Percentiles rank a stretch among this genome's conserved stretches.
Evolutionary conservation across 495 filamentous ascomycete species (phyloP).

Genomic region (Lophium mytilinum): DNA sequence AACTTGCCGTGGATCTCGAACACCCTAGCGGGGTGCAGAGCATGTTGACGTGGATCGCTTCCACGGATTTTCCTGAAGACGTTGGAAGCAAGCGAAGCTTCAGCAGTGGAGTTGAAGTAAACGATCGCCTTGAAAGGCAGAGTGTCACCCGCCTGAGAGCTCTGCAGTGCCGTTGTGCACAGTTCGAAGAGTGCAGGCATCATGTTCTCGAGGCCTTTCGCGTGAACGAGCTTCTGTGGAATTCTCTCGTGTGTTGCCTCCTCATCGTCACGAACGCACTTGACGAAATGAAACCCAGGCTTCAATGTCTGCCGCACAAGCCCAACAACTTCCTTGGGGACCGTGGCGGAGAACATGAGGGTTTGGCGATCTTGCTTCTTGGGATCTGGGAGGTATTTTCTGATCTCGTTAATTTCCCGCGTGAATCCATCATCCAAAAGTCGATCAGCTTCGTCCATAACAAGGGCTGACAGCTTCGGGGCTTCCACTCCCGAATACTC

Average conservation of each 20-base stretch:
- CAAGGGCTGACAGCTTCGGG: conserved; percentile 67
- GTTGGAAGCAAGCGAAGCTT: conserved; percentile 53
- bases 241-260: conserved; percentile 74
- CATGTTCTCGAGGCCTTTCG: conserved; percentile 64
- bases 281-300: conserved; percentile 69
- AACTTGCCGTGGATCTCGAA: conserved; percentile 75
- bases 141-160: conserved; percentile 27
- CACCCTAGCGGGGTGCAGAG: conserved; percentile 38
- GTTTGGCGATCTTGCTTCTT: conserved; percentile 66
- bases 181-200: conserved; percentile 73
- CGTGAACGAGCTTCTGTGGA: conserved; percentile 62
- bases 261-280: conserved; percentile 74
- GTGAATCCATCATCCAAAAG: conserved; percentile 85
- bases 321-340: conserved; percentile 71
- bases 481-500: conserved; percentile 53
- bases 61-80: conserved; percentile 49
- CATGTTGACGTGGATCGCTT: conserved; percentile 20
- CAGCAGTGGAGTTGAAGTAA: conserved; percentile 72
- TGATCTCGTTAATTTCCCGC: conserved; percentile 65
- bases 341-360: conserved; percentile 87
- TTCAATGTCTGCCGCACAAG: conserved; percentile 66
- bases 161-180: conserved; percentile 45
- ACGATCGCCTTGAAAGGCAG: conserved; percentile 88
- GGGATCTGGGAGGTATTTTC: conserved; percentile 54
- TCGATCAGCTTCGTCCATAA: conserved; percentile 91